Evolutionary conservation across 768 basidiomycete species (phyloP).

Genomic region (Sutorius australiensis): DNA sequence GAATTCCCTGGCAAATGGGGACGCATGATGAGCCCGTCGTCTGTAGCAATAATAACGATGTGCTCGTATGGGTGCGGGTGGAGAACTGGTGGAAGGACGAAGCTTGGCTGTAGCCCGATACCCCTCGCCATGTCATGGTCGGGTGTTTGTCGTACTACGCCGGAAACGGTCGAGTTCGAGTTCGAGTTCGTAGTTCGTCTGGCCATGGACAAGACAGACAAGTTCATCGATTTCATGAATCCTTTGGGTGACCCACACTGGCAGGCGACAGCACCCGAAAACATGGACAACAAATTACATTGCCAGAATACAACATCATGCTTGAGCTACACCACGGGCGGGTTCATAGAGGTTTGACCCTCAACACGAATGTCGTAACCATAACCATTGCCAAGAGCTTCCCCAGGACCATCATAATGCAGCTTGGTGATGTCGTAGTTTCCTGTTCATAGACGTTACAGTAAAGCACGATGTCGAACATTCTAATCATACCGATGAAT

Average conservation of each 20-base stretch:
- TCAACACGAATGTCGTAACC: constrained; percentile 73
- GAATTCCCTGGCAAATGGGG: constrained; percentile 43
- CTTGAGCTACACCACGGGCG: constrained; percentile 34
- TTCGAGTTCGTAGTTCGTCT: constrained; percentile 16
- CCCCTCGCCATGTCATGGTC: constrained; percentile 8
- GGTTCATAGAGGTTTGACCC: constrained; percentile 51
- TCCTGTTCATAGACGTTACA: constrained; percentile 43
- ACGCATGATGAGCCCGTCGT: constrained; percentile 63
- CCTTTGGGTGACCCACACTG: neutral
- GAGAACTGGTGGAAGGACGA: constrained; percentile 63
- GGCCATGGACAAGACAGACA: no score
- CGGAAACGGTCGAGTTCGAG: constrained; percentile 1
- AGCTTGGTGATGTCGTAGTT: constrained; percentile 89
- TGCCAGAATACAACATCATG: constrained; percentile 27
- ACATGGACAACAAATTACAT: constrained; percentile 13
- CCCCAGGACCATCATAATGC: constrained; percentile 86
- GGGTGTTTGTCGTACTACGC: neutral
- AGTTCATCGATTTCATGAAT: neutral
- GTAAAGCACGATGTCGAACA: constrained; percentile 1
- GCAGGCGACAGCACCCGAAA: constrained; percentile 3
- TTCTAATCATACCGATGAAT: constrained; percentile 72
- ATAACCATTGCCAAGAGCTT: constrained; percentile 70
- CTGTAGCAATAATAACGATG: constrained; percentile 57
- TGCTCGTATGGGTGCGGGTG: constrained; percentile 71
- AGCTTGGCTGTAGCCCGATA: constrained; percentile 52